Base-by-base conservation (phyloP, 179 eudicot species). In the Silene coronaria region DNA sequence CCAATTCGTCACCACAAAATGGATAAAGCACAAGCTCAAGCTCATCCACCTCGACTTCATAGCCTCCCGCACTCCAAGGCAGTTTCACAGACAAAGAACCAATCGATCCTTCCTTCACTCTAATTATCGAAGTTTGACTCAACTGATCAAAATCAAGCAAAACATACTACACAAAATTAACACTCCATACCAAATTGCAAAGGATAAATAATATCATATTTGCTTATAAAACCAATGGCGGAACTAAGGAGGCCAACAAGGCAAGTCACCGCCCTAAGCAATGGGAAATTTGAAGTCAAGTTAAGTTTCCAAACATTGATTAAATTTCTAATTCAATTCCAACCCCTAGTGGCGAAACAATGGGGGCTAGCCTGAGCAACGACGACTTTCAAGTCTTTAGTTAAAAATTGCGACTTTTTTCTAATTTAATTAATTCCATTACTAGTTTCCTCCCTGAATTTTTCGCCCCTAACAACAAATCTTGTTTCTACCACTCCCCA, bases 61-160 rank as follows among this genome's bases (percentile, higher is more conserved):
- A 95, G 2, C 90, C 90, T 62, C 86, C 77, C 61, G 86, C 86
- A 81, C 85, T 90, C 97, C 99, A 92, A 59, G 97, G 99, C 89
- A 95, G 80, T 80, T 83, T 91, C 27, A 88, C 86, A 23, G 78
- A 81, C 65, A 95, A 53, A 48, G 91, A 88, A 8, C 89, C 92
- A 75, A 95, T 88, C 36, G 99, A 95, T 34, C 99, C 99, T 77
- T 93, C 99, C 79, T 85, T 86, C 68, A 95, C 84, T 71, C 73
- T 76, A 28, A 95, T 45, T 30, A 86, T 48, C 46, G 93, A 78
- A 38, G 73, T 42, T 48, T 83, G 80, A 70, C 87, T 88, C 67
- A 90, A 76, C 98, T 92, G 94, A 70, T 22, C 14, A 12, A 38
- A 42, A 36, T 17, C 59, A 63, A 51, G 23, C 53, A 24, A 57